A percentile compares a stretch with the other conserved stretches of the same genome.
Evolutionary conservation across 169 alveolate genomes (phyloP).

Genomic region (Plasmodium ovale): DNA sequence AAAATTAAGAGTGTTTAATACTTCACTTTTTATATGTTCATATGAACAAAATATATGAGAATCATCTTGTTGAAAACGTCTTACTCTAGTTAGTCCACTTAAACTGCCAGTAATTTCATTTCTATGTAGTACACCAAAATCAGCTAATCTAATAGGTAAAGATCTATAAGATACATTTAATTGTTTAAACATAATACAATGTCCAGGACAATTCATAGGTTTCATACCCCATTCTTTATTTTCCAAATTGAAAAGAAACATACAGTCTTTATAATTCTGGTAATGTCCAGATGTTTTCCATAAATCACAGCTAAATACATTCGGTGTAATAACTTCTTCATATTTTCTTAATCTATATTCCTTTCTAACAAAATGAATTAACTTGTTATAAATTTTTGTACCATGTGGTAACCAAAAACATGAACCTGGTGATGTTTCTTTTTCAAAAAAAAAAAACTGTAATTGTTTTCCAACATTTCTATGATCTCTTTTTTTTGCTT

Average conservation of each 20-base stretch:
- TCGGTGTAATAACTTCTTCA: constrained; percentile 97
- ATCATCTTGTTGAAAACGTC: constrained; percentile 99
- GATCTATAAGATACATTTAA: constrained; percentile 95
- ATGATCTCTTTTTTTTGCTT: constrained; percentile 99
- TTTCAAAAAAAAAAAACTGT: constrained; percentile 96
- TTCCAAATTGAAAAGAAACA: constrained; percentile 95
- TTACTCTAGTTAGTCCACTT: constrained; percentile 97
- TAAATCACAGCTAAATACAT: constrained; percentile 94
- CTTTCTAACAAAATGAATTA: constrained; percentile 94
- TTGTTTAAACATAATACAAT: constrained; percentile 95
- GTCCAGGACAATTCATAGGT: constrained; percentile 99
- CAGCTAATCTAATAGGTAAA: constrained; percentile 98
- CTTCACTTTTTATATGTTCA: constrained; percentile 96
- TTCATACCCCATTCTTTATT: constrained; percentile 98
- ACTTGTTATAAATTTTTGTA: constrained; percentile 96
- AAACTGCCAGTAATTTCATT: constrained; percentile 99
- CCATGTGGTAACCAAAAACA: constrained; percentile 98
- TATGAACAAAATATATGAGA: constrained; percentile 99
- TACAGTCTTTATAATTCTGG: constrained; percentile 93
- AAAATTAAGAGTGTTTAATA: constrained; percentile 92
- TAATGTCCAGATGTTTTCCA: constrained; percentile 99
- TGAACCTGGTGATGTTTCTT: constrained; percentile 90
- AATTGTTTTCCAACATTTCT: constrained; percentile 95
- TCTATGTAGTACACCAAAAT: constrained; percentile 99
- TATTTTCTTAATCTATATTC: constrained; percentile 83